These are phyloP conservation scores for Ganoderma leucocontextum DNA, from an alignment of 1,284 basidiomycete genomes.

Conservation along the genomic window DNA sequence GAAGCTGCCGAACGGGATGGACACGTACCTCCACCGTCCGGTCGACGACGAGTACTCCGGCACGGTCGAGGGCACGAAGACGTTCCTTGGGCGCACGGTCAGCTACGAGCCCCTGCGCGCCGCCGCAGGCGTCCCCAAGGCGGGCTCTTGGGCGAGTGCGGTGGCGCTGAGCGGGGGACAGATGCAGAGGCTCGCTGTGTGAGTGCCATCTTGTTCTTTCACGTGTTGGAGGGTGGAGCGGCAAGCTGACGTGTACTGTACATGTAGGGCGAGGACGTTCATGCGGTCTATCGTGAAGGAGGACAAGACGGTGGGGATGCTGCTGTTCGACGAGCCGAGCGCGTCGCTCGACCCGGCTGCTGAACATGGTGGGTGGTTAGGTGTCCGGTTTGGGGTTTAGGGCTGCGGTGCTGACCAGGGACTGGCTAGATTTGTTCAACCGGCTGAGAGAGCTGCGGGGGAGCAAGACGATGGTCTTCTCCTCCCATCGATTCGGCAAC, in stretches of 20 bases:
- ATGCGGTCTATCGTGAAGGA: constrained; percentile 73
- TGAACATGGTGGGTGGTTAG: constrained; percentile 61
- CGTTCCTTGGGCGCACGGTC: constrained; percentile 65
- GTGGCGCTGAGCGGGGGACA: constrained; percentile 73
- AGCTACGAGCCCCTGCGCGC: constrained; percentile 58
- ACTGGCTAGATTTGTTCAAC: constrained; percentile 59
- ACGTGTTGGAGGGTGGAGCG: no score
- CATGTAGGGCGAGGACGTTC: constrained; percentile 72
- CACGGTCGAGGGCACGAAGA: constrained; percentile 68
- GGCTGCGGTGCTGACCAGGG: neutral
- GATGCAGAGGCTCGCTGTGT: constrained; percentile 82
- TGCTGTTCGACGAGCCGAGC: constrained; percentile 83
- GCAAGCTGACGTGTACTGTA: no score
- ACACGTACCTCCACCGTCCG: constrained; percentile 77
- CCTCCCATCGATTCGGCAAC: constrained; percentile 76
- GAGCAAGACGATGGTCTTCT: constrained; percentile 74
- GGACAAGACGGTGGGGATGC: constrained; percentile 59
- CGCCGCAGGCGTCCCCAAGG: constrained; percentile 50
- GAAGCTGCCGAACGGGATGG: constrained; percentile 68
- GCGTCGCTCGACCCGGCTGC: constrained; percentile 77
- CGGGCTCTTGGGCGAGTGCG: constrained; percentile 41
- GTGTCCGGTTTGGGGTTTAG: no score
- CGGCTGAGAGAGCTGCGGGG: constrained; percentile 58
- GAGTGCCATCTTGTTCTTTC: constrained; percentile 35
- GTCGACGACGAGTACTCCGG: constrained; percentile 71